phyloP scores from a whole-genome alignment of 202 grass and related monocot species.

The Panicum virgatum region DNA sequence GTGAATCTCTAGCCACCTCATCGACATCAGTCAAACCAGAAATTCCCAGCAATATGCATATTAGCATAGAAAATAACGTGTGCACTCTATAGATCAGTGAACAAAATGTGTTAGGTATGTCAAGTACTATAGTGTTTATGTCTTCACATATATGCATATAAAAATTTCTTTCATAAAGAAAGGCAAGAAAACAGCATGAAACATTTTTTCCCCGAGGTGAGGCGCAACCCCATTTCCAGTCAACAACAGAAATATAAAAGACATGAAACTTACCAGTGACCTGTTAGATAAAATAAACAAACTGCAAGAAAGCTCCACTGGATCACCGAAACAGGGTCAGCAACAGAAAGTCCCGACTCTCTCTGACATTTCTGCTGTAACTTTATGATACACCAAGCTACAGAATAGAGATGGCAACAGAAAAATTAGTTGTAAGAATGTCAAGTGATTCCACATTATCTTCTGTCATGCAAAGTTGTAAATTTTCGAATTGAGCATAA shows the following conservation, averaged over 20 bases:
- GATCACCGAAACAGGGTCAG: slow-evolving; percentile 63
- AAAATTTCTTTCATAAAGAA: neutral
- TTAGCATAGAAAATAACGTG: slow-evolving; percentile 17
- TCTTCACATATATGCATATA: neutral
- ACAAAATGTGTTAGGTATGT: neutral
- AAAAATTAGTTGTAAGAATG: neutral
- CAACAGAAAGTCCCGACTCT: slow-evolving; percentile 42
- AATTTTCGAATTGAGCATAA: slow-evolving; percentile 1
- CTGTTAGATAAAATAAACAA: slow-evolving; percentile 88
- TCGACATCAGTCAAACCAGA: slow-evolving; percentile 32
- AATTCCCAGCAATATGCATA: neutral
- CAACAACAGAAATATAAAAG: neutral
- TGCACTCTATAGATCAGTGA: neutral
- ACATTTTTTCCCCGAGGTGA: neutral
- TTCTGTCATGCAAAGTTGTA: neutral
- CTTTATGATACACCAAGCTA: slow-evolving; percentile 84
- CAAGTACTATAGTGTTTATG: neutral
- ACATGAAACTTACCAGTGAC: slow-evolving; percentile 71
- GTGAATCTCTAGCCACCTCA: slow-evolving; percentile 21
- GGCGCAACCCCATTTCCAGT: too few relatives aligned
- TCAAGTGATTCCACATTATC: neutral
- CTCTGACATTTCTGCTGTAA: slow-evolving; percentile 45
- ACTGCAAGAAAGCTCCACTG: slow-evolving; percentile 87
- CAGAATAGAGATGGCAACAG: slow-evolving; percentile 30
- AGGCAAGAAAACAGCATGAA: slow-evolving; percentile 23